phyloP scores from a whole-genome alignment of 2,329 filamentous ascomycete genomes.

The Calonectria pseudoreteaudii region DNA sequence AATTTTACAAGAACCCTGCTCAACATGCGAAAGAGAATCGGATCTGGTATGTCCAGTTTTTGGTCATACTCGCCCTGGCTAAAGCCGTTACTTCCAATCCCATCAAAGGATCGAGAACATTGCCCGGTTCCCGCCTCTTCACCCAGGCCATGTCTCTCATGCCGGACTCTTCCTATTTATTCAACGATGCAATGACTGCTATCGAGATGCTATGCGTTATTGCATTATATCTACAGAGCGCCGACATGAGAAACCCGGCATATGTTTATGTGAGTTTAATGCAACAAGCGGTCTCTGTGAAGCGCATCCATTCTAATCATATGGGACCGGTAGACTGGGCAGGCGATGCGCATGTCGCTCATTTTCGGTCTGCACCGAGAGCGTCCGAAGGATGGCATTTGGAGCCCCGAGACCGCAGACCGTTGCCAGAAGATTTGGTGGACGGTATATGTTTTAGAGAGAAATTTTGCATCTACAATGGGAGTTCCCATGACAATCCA shows the following conservation, averaged over 20 bases:
- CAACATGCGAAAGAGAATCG: background rate
- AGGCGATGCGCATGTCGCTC: constrained; percentile 22
- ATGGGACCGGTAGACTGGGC: background rate
- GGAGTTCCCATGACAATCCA: constrained; percentile 22
- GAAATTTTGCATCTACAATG: constrained; percentile 17
- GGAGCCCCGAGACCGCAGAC: constrained; percentile 9
- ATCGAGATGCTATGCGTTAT: constrained; percentile 21
- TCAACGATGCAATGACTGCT: constrained; percentile 20
- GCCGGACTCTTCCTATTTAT: constrained; percentile 22
- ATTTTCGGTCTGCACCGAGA: constrained; percentile 21
- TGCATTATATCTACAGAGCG: constrained; percentile 20
- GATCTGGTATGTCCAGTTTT: constrained; percentile 23
- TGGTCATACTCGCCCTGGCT: constrained; percentile 10
- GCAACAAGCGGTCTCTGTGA: background rate
- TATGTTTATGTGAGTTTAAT: constrained; percentile 18
- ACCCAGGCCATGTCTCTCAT: constrained; percentile 23
- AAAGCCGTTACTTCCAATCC: constrained; percentile 21
- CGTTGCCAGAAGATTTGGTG: constrained; percentile 25
- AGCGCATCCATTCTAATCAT: background rate
- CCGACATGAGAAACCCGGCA: constrained; percentile 23
- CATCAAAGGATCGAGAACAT: constrained; percentile 1
- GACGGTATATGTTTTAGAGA: constrained; percentile 22
- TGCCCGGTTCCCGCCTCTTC: constrained; percentile 16
- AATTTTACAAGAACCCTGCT: constrained; percentile 13
- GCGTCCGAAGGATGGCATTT: constrained; percentile 19